Base-by-base conservation (phyloP, 2,329 filamentous ascomycete genomes). In the Cladosporium austrohemisphaericum region DNA sequence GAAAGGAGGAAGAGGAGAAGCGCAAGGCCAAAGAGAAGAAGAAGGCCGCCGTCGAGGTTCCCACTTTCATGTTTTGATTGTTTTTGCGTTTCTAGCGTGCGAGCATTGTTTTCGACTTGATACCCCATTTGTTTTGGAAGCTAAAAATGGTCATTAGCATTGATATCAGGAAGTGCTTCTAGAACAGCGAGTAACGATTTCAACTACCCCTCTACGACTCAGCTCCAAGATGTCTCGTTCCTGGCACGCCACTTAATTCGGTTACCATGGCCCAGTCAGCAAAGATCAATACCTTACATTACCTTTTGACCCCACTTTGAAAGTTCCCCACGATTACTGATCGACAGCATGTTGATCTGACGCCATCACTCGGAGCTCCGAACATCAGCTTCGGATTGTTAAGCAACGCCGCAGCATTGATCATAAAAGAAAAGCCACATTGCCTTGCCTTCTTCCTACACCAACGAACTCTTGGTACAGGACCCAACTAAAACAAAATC, bases 1-100 rank as follows among this genome's bases (percentile, higher is more conserved):
- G 49, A 33, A 54, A 55, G 31, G 53, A 58, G 51, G 58, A 55
- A 37, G 55, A 57, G 41, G 56, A 60, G 19, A 57, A 58, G 18
- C 41, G 54, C 22, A 57, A 59, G 10, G 55, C 60, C n/a, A 36
- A 36, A 18, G 33, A 47, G 25, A 19, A 36, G 22, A 59, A 62
- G 49, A 62, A 60, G 47, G 51, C 50, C 20, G 50, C 50, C 20
- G 58, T 60, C 16, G 59, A 61, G 48, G 71, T 75, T 49, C 72
- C 72, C 9, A 74, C 70, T 1, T 75, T 75, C 48, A 52, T 73
- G 20, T 64, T 72, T 48, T 75, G 51, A 64, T 20, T 13, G n/a
- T 22, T 7, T 10, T 20, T 37, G 31, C 18, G 41, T 35, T 29
- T n/a, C 28, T 36, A 49, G 36, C 31, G 26, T 33, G 6, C 23